Percentiles rank a stretch among this genome's conserved stretches.
Evolutionary conservation across 2,329 filamentous ascomycete genomes (phyloP).

Genomic region (Talaromyces sp.): DNA sequence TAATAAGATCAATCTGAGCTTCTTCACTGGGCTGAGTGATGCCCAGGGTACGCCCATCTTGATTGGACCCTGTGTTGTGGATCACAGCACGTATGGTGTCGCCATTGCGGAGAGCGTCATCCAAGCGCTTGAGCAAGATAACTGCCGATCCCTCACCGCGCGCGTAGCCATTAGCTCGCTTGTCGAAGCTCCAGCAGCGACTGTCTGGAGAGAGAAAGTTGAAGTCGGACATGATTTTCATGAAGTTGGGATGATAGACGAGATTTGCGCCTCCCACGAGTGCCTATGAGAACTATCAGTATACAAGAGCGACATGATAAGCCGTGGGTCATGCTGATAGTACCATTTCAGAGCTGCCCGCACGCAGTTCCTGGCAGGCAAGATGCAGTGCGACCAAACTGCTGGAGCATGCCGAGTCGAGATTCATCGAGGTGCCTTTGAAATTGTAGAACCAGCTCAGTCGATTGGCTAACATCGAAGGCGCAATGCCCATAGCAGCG

Average conservation of each 20-base stretch:
- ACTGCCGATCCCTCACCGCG: slow-evolving; percentile 46
- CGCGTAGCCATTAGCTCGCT: slow-evolving; percentile 48
- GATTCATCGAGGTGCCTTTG: slow-evolving; percentile 25
- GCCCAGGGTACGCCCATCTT: slow-evolving; percentile 46
- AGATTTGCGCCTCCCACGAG: slow-evolving; percentile 36
- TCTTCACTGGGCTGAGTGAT: slow-evolving; percentile 39
- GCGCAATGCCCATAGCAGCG: slow-evolving; percentile 6
- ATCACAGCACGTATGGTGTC: slow-evolving; percentile 38
- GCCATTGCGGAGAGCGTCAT: slow-evolving; percentile 44
- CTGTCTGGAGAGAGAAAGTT: slow-evolving; percentile 23
- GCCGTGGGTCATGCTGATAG: neutral
- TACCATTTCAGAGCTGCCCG: slow-evolving; percentile 24
- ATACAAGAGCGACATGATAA: neutral
- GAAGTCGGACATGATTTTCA: slow-evolving; percentile 21
- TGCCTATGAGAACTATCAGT: slow-evolving; percentile 17
- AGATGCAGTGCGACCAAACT: slow-evolving; percentile 26
- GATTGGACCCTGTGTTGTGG: slow-evolving; percentile 26
- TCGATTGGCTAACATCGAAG: slow-evolving; percentile 22
- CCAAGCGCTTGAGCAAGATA: slow-evolving; percentile 45
- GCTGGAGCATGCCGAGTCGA: slow-evolving; percentile 29
- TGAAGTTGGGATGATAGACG: slow-evolving; percentile 36
- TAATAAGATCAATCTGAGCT: neutral
- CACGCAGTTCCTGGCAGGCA: slow-evolving; percentile 26
- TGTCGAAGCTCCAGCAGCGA: slow-evolving; percentile 35
- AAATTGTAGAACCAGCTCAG: slow-evolving; percentile 32